Evolutionary conservation across 805 yeast species (phyloP).

Genomic region (Candida verbasci): DNA sequence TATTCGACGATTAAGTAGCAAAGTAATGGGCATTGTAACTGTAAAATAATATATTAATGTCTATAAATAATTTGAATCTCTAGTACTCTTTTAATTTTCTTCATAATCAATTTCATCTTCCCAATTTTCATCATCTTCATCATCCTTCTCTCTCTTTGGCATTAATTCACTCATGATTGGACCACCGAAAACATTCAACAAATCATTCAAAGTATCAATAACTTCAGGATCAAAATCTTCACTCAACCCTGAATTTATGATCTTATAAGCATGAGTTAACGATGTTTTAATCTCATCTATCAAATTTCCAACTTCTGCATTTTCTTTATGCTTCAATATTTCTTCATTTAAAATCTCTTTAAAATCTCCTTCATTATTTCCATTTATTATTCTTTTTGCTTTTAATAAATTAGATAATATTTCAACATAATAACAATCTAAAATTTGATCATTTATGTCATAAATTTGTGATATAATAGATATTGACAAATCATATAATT

Average conservation of each 20-base stretch:
- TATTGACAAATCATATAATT: slow-evolving; percentile 59
- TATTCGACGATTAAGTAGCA: too few relatives aligned
- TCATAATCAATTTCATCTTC: slow-evolving; percentile 47
- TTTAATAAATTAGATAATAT: slow-evolving; percentile 64
- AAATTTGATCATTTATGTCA: slow-evolving; percentile 78
- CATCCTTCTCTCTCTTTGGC: slow-evolving; percentile 28
- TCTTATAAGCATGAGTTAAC: slow-evolving; percentile 42
- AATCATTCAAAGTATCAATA: slow-evolving; percentile 44
- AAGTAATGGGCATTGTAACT: too few relatives aligned
- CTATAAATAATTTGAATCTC: too few relatives aligned
- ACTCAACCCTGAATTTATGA: slow-evolving; percentile 30
- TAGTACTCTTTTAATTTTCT: slow-evolving; percentile 15
- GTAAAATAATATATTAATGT: too few relatives aligned
- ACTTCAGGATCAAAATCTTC: slow-evolving; percentile 58
- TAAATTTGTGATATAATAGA: slow-evolving; percentile 62
- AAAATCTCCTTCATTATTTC: slow-evolving; percentile 31
- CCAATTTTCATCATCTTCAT: slow-evolving; percentile 38
- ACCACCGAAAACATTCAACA: slow-evolving; percentile 60
- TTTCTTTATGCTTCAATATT: slow-evolving; percentile 13
- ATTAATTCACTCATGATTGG: slow-evolving; percentile 41
- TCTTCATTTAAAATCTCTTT: slow-evolving; percentile 31
- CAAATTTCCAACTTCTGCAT: slow-evolving; percentile 24
- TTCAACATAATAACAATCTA: slow-evolving; percentile 80
- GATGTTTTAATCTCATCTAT: slow-evolving; percentile 40
- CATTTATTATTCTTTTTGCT: slow-evolving; percentile 31